Conservation (phyloP, 495 filamentous ascomycete genomes). For the Penicillium ucsense region DNA sequence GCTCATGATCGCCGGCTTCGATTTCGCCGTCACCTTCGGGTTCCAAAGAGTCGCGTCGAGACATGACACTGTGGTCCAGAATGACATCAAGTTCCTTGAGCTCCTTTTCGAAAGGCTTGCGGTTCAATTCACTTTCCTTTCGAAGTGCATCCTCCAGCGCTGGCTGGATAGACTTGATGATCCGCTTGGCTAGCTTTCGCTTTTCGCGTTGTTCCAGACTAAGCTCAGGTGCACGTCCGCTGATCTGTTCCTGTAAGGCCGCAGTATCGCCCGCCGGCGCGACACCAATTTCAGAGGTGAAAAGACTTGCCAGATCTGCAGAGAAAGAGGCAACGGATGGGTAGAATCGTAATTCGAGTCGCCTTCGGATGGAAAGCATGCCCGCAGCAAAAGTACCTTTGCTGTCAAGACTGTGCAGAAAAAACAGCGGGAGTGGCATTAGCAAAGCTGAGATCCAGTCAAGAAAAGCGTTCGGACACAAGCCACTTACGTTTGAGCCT, state of each 20-base stretch:
- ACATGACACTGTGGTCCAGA: constrained; percentile 49
- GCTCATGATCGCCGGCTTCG: constrained; percentile 6
- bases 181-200: constrained; percentile 67
- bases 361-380: constrained; percentile 51
- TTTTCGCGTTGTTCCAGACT: constrained; percentile 55
- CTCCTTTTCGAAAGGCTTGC: constrained; percentile 57
- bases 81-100: constrained; percentile 64
- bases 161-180: constrained; percentile 70
- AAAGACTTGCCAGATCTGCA: constrained; percentile 58
- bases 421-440: too few relatives aligned
- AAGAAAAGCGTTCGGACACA: too few relatives aligned
- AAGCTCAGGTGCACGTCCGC: constrained; percentile 44
- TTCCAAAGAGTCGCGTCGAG: constrained; percentile 29
- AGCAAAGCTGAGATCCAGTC: too few relatives aligned
- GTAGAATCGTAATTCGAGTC: constrained; percentile 62
- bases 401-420: constrained; percentile 51
- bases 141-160: constrained; percentile 65
- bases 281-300: constrained; percentile 56
- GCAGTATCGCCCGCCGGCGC: constrained; percentile 41
- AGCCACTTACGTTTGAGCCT: constrained; percentile 55
- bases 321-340: constrained; percentile 66
- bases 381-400: constrained; percentile 62
- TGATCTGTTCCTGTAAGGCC: constrained; percentile 43
- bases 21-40: constrained; percentile 15
- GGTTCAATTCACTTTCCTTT: constrained; percentile 69